Conservation (phyloP, 345 rosid species). For the Boechera stricta region DNA sequence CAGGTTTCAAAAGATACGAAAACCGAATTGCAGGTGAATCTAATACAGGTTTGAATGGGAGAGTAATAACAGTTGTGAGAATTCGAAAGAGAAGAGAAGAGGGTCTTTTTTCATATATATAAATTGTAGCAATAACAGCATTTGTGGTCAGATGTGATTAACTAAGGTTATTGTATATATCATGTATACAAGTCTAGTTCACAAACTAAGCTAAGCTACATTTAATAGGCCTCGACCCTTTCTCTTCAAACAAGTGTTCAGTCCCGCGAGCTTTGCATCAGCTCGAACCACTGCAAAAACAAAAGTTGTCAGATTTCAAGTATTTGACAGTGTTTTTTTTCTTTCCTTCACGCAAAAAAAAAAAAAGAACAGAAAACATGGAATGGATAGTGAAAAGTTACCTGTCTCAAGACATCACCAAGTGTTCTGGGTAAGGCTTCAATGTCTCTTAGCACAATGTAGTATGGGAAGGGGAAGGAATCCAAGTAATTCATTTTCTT, state of each 20-base stretch:
- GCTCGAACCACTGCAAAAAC: constrained; percentile 87
- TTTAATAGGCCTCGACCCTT: background rate
- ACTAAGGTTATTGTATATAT: background rate
- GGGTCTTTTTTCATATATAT: background rate
- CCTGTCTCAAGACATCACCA: constrained; percentile 92
- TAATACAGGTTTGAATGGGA: background rate
- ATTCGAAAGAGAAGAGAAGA: constrained; percentile 14
- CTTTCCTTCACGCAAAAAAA: background rate
- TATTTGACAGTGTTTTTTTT: background rate
- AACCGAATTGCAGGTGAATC: background rate
- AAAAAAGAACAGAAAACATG: background rate
- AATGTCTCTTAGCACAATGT: constrained; percentile 75
- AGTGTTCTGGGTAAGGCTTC: constrained; percentile 89
- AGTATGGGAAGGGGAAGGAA: constrained; percentile 93
- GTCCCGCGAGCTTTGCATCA: constrained; percentile 76
- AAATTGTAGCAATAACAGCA: constrained; percentile 1
- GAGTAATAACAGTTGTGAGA: background rate
- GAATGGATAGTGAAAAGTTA: constrained; percentile 34
- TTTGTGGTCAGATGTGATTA: constrained; percentile 16
- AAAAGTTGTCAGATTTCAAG: constrained; percentile 3
- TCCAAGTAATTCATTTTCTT: constrained; percentile 65
- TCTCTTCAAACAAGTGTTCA: constrained; percentile 36
- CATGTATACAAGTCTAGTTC: constrained; percentile 18
- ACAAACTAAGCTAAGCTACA: background rate
- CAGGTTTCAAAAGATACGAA: too few species aligned